phyloP scores from a whole-genome alignment of 2,329 filamentous ascomycete species.

The Blastomyces silverae region DNA sequence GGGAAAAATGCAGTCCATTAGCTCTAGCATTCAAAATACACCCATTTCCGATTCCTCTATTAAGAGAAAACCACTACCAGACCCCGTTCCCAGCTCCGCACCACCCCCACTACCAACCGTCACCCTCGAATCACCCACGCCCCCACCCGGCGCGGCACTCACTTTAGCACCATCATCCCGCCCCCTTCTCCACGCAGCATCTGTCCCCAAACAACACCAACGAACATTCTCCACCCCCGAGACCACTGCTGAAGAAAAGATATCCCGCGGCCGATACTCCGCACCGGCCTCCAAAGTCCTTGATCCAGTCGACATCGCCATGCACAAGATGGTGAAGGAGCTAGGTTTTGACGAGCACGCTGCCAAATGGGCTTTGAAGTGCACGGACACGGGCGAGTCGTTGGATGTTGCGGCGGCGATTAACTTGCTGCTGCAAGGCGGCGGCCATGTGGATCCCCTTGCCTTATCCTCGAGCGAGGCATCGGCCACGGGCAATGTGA shows the following conservation, averaged over 20 bases:
- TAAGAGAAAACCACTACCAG: not conserved
- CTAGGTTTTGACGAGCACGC: slow-evolving; percentile 53
- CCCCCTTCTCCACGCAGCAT: slow-evolving; percentile 1
- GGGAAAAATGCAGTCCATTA: not conserved
- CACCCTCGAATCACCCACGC: slow-evolving; percentile 3
- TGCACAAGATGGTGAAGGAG: slow-evolving; percentile 50
- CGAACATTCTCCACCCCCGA: slow-evolving; percentile 12
- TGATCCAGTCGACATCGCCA: slow-evolving; percentile 52
- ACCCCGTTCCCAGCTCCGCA: not conserved
- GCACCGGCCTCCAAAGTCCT: slow-evolving; percentile 32
- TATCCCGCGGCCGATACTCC: slow-evolving; percentile 24
- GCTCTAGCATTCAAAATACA: slow-evolving; percentile 7
- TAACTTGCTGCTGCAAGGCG: slow-evolving; percentile 44
- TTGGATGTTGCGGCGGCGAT: slow-evolving; percentile 53
- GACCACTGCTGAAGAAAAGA: slow-evolving; percentile 21
- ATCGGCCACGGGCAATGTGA: slow-evolving; percentile 17
- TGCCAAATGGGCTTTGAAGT: slow-evolving; percentile 51
- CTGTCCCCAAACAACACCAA: slow-evolving; percentile 1
- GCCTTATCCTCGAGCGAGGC: not conserved
- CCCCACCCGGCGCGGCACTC: slow-evolving; percentile 1
- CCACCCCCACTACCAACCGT: not conserved
- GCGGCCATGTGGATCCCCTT: slow-evolving; percentile 27
- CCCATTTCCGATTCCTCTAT: not conserved
- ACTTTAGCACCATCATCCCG: not conserved
- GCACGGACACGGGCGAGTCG: slow-evolving; percentile 55